These are phyloP conservation scores for Carpinus fangiana DNA, from an alignment of 306 rosid genomes.

Conservation along the genomic window DNA sequence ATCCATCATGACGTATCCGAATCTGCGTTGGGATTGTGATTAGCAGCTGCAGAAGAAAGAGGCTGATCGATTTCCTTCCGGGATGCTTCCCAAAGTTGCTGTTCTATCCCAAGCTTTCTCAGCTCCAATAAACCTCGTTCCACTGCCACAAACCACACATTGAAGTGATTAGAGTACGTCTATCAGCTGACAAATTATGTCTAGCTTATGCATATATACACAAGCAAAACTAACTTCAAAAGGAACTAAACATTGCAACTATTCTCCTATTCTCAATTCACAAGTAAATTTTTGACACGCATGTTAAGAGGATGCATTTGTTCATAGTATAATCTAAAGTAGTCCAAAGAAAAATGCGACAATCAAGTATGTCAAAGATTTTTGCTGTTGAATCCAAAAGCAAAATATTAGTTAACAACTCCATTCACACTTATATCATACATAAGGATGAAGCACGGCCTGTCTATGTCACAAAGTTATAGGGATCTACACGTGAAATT, in stretches of 20 bases:
- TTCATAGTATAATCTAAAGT: neutral
- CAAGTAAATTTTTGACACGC: neutral
- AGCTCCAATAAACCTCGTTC: conserved; percentile 88
- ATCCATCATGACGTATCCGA: conserved; percentile 49
- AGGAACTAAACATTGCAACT: neutral
- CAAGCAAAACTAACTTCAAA: neutral
- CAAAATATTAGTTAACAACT: neutral
- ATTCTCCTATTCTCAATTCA: neutral
- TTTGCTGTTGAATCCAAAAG: neutral
- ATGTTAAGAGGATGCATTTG: neutral
- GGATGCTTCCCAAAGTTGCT: conserved; percentile 97
- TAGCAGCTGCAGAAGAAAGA: conserved; percentile 35
- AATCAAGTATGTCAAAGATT: neutral
- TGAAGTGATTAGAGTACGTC: neutral
- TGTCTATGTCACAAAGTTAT: neutral
- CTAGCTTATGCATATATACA: neutral
- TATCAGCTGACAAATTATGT: neutral
- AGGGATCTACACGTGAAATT: neutral
- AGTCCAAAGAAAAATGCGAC: neutral
- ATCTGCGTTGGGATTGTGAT: conserved; percentile 54
- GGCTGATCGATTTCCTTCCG: conserved; percentile 81
- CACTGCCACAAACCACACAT: conserved; percentile 49
- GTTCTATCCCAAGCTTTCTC: conserved; percentile 93
- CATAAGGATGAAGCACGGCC: neutral
- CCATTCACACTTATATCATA: neutral